Evolutionary conservation across 352 stramenopile species (phyloP).

Genomic region (Pythium folliculosum): DNA sequence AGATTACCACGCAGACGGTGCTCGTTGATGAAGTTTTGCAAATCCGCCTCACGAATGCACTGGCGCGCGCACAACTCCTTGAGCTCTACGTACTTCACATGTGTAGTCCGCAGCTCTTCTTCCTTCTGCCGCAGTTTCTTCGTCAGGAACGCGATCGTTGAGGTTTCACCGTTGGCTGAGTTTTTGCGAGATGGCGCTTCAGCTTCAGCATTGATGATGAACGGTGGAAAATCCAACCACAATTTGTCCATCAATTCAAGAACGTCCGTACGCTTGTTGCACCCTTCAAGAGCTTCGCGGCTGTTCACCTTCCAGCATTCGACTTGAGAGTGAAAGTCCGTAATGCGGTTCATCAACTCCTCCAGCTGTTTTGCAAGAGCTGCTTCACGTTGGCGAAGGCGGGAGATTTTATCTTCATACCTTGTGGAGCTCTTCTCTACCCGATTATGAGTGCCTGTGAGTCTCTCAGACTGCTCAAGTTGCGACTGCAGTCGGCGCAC

Average conservation of each 20-base stretch:
- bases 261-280: slow-evolving; percentile 32
- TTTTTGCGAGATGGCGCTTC: neutral
- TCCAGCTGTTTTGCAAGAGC: slow-evolving; percentile 41
- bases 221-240: slow-evolving; percentile 61
- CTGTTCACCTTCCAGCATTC: slow-evolving; percentile 57
- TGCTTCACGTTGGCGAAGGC: slow-evolving; percentile 26
- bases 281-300: slow-evolving; percentile 43
- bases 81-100: slow-evolving; percentile 72
- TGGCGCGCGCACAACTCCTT: slow-evolving; percentile 78
- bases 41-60: slow-evolving; percentile 70
- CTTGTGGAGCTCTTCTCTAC: neutral
- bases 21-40: slow-evolving; percentile 85
- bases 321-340: slow-evolving; percentile 48
- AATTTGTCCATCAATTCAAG: slow-evolving; percentile 43
- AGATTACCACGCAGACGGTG: slow-evolving; percentile 74
- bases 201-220: slow-evolving; percentile 22
- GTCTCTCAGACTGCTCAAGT: slow-evolving; percentile 30
- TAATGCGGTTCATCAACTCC: slow-evolving; percentile 40
- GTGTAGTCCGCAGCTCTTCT: slow-evolving; percentile 54
- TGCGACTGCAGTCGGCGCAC: slow-evolving; percentile 41
- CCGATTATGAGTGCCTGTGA: slow-evolving; percentile 11
- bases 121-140: slow-evolving; percentile 59
- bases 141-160: slow-evolving; percentile 52
- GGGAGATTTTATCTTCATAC: slow-evolving; percentile 13
- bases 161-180: slow-evolving; percentile 10